These are phyloP conservation scores for Clitopilus passeckerianus DNA, from an alignment of 768 basidiomycete species.

Conservation along the genomic window DNA sequence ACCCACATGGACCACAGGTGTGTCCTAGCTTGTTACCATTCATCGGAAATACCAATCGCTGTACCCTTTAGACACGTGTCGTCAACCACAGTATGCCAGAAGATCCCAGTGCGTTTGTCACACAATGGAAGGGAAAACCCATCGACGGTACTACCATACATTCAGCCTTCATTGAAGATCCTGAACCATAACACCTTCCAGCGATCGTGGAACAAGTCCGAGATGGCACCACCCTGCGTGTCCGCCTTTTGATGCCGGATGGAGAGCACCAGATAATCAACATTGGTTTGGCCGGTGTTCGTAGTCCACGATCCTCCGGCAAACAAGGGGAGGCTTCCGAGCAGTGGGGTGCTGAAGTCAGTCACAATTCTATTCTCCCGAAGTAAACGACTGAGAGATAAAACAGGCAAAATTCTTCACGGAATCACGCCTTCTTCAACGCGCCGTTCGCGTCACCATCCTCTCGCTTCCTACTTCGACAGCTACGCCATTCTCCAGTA, in stretches of 20 bases:
- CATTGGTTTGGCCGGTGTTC: conserved; percentile 78
- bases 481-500: conserved; percentile 75
- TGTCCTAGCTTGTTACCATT: conserved; percentile 1
- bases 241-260: conserved; percentile 83
- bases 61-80: conserved; percentile 48
- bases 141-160: conserved; percentile 63
- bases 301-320: conserved; percentile 63
- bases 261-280: conserved; percentile 90
- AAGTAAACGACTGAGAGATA: conserved; percentile 11
- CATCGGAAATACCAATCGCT: not conserved
- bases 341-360: conserved; percentile 84
- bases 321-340: conserved; percentile 78
- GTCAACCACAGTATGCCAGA: conserved; percentile 86
- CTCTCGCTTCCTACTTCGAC: conserved; percentile 76
- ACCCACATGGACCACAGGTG: conserved; percentile 73
- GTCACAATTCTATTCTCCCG: conserved; percentile 14
- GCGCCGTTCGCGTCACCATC: conserved; percentile 69
- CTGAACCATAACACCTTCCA: conserved; percentile 22
- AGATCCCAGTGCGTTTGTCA: conserved; percentile 85
- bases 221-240: conserved; percentile 87
- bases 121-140: conserved; percentile 87
- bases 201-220: conserved; percentile 92
- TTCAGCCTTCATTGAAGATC: not conserved
- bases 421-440: conserved; percentile 82
- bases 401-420: conserved; percentile 88